Percentiles rank a stretch among this genome's conserved stretches.
phyloP scores from a whole-genome alignment of 352 stramenopile genomes.

The Halophytophthora polymorphica region DNA sequence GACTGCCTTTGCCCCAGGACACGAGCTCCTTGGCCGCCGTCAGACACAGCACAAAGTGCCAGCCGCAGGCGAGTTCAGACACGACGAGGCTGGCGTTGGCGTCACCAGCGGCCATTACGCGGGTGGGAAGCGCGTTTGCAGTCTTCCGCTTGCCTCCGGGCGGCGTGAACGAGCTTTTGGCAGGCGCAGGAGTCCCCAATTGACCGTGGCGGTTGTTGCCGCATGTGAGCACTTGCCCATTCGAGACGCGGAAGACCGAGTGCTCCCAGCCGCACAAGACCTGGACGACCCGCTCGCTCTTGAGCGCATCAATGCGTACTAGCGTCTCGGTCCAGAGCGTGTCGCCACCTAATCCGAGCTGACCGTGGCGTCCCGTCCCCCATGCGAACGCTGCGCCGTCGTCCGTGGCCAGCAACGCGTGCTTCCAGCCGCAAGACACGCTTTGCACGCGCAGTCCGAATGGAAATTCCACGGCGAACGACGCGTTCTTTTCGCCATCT shows the following conservation, averaged over 20 bases:
- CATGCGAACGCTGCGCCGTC: conserved; percentile 58
- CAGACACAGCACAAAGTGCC: conserved; percentile 74
- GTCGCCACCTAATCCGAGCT: conserved; percentile 54
- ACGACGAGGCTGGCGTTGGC: conserved; percentile 16
- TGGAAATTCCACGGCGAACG: conserved; percentile 19
- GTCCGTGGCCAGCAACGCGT: conserved; percentile 56
- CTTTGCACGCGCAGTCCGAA: conserved; percentile 35
- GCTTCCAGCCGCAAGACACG: conserved; percentile 81
- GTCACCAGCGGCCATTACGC: conserved; percentile 15
- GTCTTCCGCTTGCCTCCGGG: conserved; percentile 14
- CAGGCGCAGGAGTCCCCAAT: conserved; percentile 31
- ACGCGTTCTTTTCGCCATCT: neutral
- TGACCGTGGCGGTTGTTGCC: conserved; percentile 81
- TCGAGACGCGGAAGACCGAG: conserved; percentile 47
- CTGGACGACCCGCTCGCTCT: conserved; percentile 10
- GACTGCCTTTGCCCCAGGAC: conserved; percentile 73
- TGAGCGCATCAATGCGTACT: conserved; percentile 22
- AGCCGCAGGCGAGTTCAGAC: conserved; percentile 55
- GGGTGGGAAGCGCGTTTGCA: conserved; percentile 21
- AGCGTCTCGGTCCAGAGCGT: conserved; percentile 24
- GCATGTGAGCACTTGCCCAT: conserved; percentile 47
- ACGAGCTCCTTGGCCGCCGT: conserved; percentile 27
- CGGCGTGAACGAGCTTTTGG: neutral
- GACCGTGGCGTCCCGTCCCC: conserved; percentile 66
- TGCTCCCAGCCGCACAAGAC: conserved; percentile 83